Conservation (phyloP, 257 asterid genomes). For the Nicotiana otophora region DNA sequence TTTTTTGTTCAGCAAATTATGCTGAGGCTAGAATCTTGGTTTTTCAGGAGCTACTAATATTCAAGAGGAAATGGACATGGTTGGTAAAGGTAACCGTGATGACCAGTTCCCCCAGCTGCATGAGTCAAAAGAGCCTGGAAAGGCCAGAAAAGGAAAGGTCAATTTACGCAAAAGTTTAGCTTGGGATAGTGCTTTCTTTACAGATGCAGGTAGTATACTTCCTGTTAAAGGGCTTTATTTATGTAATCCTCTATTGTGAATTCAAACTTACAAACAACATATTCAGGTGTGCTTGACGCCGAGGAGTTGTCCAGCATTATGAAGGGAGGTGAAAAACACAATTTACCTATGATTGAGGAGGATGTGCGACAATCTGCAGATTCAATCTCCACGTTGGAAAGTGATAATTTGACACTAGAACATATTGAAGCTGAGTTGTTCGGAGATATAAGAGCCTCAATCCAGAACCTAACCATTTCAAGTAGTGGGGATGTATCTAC, state of each 20-base stretch:
- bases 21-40: slow-evolving; percentile 14
- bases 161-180: slow-evolving; percentile 90
- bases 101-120: slow-evolving; percentile 44
- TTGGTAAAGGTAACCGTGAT: slow-evolving; percentile 14
- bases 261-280: slow-evolving; percentile 9
- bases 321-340: slow-evolving; percentile 34
- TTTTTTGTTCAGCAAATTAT: slow-evolving; percentile 28
- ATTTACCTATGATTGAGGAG: slow-evolving; percentile 70
- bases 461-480: slow-evolving; percentile 46
- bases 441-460: slow-evolving; percentile 93
- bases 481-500: slow-evolving; percentile 26
- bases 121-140: slow-evolving; percentile 54
- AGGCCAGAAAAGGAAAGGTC: slow-evolving; percentile 47
- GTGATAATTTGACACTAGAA: slow-evolving; percentile 66
- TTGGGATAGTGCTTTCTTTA: slow-evolving; percentile 96
- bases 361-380: slow-evolving; percentile 63
- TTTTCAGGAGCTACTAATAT: slow-evolving; percentile 19
- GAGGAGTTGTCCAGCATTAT: slow-evolving; percentile 81
- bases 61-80: slow-evolving; percentile 25
- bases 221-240: background rate
- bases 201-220: slow-evolving; percentile 61
- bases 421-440: slow-evolving; percentile 74
- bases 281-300: slow-evolving; percentile 73
- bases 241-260: background rate
- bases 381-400: slow-evolving; percentile 68